These are phyloP conservation scores for Alternaria ethzedia DNA, from an alignment of 2,329 filamentous ascomycete genomes.

Conservation along the genomic window DNA sequence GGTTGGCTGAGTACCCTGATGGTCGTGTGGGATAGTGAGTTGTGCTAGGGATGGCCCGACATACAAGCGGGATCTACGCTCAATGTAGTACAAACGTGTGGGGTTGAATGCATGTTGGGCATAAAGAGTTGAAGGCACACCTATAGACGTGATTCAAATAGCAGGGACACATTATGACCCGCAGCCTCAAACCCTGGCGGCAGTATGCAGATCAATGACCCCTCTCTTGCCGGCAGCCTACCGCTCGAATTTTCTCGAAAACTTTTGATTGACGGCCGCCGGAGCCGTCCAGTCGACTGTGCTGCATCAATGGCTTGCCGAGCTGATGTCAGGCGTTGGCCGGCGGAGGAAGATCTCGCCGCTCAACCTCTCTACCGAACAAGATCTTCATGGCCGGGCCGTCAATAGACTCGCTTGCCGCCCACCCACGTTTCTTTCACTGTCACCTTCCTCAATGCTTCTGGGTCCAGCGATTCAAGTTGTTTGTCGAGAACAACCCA, in stretches of 20 bases:
- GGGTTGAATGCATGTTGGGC: background rate
- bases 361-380: background rate
- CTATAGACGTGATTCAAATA: background rate
- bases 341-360: background rate
- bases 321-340: background rate
- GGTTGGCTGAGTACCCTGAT: conserved; percentile 40
- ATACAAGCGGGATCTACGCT: conserved; percentile 8
- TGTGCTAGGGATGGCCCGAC: conserved; percentile 3
- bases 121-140: background rate
- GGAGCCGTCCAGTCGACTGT: background rate
- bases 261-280: background rate
- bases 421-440: conserved; percentile 74
- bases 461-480: conserved; percentile 58
- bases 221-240: background rate
- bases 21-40: conserved; percentile 17
- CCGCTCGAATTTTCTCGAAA: background rate
- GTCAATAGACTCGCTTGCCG: conserved; percentile 54
- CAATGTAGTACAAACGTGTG: background rate
- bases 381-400: conserved; percentile 18
- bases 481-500: conserved; percentile 72
- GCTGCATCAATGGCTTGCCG: background rate
- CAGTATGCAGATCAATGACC: background rate
- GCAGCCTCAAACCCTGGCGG: background rate
- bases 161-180: background rate
- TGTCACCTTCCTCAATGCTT: conserved; percentile 59